Base-by-base conservation (phyloP, 108 stramenopile genomes). In the Nannochloropsis salina region DNA sequence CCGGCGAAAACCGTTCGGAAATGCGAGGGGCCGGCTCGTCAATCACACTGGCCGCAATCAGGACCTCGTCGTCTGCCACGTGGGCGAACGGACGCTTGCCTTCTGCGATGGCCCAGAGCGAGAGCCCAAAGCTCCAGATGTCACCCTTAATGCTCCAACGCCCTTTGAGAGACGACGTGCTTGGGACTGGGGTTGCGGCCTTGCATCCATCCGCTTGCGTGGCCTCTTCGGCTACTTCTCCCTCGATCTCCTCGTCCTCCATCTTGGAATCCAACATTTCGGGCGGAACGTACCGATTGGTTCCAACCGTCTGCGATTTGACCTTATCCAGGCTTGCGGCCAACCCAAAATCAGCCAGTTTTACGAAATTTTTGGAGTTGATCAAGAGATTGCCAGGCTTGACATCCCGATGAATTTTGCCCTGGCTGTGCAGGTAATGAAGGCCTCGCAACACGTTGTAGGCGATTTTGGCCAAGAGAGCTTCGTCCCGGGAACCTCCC, bases 361-460 rank as follows among this genome's bases (percentile, higher is more conserved):
- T 74, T 9, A 74, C 61, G 61, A 74, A 74, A 74, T 74, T 74
- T n/a, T 74, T 74, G 20, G 61, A n/a, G 9, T 74, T 74, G 61
- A 74, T 74, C 61, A 74, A 74, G 5, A 74, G n/a, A n/a, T 74
- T 74, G 5, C 61, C 61, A 5, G 61, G 61, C 61, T 74, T 74
- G 8, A 74, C 61, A 9, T 74, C 61, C n/a, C 61, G 61, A n/a
- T 74, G 61, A 2, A 85, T 80, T 10, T 80, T 44, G 9, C 85
- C 85, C 21, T 44, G 43, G 41, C 80, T 80, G 44, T 85, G 85
- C 44, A 85, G 80, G 42, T 85, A 85, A 74, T 3, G 1, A 4
- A 74, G n/a, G 20, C 61, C 61, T 74, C 61, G 15, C 6, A 74
- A 74, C 61, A 74, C 61, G n/a, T 74, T 74, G 6, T 74, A 74